A percentile compares a stretch with the other conserved stretches of the same genome.
phyloP scores from a whole-genome alignment of 208 protist species.

The Crithidia brevicula region DNA sequence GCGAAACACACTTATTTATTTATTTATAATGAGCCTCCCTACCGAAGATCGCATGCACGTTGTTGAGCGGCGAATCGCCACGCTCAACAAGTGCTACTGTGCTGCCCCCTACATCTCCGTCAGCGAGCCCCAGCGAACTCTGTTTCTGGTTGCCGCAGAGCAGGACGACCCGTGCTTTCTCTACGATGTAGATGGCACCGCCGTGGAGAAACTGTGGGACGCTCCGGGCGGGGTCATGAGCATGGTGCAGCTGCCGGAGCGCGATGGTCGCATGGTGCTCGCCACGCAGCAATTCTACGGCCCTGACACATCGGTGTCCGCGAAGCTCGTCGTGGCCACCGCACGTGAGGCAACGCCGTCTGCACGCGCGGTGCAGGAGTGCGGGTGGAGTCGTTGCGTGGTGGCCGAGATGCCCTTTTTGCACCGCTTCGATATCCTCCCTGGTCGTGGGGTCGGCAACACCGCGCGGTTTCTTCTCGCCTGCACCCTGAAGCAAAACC shows the following conservation, averaged over 20 bases:
- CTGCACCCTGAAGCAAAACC: neutral
- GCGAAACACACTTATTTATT: too few species aligned
- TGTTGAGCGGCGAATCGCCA: neutral
- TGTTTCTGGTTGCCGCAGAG: constrained; percentile 8
- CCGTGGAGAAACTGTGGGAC: constrained; percentile 9
- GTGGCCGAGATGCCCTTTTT: constrained; percentile 12
- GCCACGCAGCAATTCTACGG: constrained; percentile 8
- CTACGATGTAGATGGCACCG: neutral
- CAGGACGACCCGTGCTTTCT: constrained; percentile 13
- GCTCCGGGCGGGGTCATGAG: neutral
- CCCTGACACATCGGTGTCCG: neutral
- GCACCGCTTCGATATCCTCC: constrained; percentile 3
- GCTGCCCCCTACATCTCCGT: neutral
- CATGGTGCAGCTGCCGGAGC: constrained; percentile 13
- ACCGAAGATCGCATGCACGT: neutral
- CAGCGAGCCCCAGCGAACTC: neutral
- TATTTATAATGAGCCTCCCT: neutral
- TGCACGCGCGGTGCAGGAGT: neutral
- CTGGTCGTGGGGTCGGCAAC: neutral
- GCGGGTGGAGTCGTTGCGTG: neutral
- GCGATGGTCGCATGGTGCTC: neutral
- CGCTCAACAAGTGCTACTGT: constrained; percentile 18
- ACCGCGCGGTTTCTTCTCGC: neutral
- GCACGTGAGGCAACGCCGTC: neutral
- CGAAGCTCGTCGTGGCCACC: neutral